Conservation (phyloP, 163 green algal genomes). For the Coccomyxa subellipsoidea region DNA sequence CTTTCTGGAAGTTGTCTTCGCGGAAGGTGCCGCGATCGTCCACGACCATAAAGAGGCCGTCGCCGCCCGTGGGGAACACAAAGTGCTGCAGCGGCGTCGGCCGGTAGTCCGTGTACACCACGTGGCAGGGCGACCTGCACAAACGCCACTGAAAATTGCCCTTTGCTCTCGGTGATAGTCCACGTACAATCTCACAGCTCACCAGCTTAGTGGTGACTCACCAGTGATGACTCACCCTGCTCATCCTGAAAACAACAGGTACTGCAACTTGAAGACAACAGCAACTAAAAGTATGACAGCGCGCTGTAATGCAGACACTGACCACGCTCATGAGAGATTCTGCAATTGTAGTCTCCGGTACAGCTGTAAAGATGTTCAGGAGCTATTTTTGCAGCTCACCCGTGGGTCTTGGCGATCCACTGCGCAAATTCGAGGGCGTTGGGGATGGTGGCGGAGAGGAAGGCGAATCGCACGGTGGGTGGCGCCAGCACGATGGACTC, state of each 20-base stretch:
- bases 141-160: not conserved
- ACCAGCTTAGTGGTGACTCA: too few relatives aligned
- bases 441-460: conserved; percentile 95
- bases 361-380: too few relatives aligned
- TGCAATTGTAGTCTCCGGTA: too few relatives aligned
- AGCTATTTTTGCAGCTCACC: too few relatives aligned
- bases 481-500: conserved; percentile 93
- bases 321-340: too few relatives aligned
- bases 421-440: conserved; percentile 94
- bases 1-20: conserved; percentile 84
- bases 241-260: too few relatives aligned
- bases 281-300: too few relatives aligned
- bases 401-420: conserved; percentile 79
- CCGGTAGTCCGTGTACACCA: conserved; percentile 95
- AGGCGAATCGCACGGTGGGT: conserved; percentile 68
- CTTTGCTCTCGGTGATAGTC: too few relatives aligned
- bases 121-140: conserved; percentile 67
- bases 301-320: too few relatives aligned
- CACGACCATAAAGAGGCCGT: conserved; percentile 86
- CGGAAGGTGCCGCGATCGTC: conserved; percentile 63
- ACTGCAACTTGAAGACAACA: too few relatives aligned
- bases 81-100: conserved; percentile 97
- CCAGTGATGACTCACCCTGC: too few relatives aligned
- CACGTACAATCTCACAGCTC: too few relatives aligned
- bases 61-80: conserved; percentile 63